Evolutionary conservation across 176 grass and related monocot species (phyloP).

Genomic region (Avena atlantica): DNA sequence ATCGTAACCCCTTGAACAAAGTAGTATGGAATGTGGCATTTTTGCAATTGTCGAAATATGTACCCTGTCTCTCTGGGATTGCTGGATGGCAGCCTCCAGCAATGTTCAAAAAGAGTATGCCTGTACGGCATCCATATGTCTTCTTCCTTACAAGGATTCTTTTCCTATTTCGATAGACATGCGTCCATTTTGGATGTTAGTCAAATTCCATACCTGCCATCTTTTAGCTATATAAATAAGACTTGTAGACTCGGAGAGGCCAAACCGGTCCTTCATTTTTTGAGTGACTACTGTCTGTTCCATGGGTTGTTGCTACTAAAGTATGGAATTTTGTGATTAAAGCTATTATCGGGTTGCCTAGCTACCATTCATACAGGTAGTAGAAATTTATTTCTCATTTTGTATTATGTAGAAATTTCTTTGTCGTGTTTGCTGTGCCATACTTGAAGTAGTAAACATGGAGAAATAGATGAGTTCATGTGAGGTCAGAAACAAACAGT

Average conservation of each 20-base stretch:
- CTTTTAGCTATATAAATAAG: background rate
- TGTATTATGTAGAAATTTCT: background rate
- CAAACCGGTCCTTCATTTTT: background rate
- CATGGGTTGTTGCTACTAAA: background rate
- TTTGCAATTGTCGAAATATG: slow-evolving; percentile 19
- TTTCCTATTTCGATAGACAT: background rate
- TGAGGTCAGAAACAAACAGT: background rate
- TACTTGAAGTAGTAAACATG: background rate
- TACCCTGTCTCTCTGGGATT: background rate
- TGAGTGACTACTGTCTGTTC: background rate
- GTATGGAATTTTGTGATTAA: background rate
- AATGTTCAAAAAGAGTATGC: background rate
- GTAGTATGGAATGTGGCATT: background rate
- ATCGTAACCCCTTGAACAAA: background rate
- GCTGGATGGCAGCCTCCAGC: background rate
- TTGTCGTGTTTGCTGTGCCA: background rate
- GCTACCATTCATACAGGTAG: background rate
- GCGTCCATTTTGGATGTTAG: background rate
- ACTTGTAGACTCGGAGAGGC: slow-evolving; percentile 8
- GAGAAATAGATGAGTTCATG: background rate
- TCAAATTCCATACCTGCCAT: background rate
- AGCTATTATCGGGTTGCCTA: background rate
- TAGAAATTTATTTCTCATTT: background rate
- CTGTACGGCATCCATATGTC: background rate
- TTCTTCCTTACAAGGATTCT: background rate